A percentile compares a stretch with the other conserved stretches of the same genome.
phyloP scores from a whole-genome alignment of 192 early-diverging fungal genomes.

The Oehlia diaphana region DNA sequence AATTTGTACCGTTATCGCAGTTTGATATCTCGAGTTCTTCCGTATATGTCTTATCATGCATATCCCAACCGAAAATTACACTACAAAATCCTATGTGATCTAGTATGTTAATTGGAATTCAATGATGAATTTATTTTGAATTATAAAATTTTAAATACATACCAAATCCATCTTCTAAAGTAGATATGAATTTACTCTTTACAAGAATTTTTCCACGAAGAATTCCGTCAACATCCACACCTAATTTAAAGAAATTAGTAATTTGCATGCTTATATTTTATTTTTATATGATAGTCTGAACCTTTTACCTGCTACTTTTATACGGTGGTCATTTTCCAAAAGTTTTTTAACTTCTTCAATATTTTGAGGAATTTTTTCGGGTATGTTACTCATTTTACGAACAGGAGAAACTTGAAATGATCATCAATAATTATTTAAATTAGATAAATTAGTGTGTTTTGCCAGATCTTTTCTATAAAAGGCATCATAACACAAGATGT shows the following conservation, averaged over 20 bases:
- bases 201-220: constrained; percentile 71
- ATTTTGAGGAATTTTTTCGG: background rate
- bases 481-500: too few relatives aligned
- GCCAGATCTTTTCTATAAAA: too few relatives aligned
- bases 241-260: background rate
- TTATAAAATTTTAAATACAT: constrained; percentile 20
- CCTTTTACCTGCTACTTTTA: constrained; percentile 57
- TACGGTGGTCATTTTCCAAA: constrained; percentile 45
- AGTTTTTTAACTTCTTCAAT: constrained; percentile 32
- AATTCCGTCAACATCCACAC: constrained; percentile 71
- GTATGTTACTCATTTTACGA: background rate
- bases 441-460: too few relatives aligned
- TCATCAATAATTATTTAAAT: too few relatives aligned
- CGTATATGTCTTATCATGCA: constrained; percentile 69
- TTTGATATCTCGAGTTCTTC: constrained; percentile 43
- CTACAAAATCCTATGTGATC: constrained; percentile 65
- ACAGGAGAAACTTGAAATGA: background rate
- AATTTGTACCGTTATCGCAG: constrained; percentile 37
- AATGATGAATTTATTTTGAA: background rate
- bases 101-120: background rate
- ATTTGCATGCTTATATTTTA: background rate
- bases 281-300: background rate
- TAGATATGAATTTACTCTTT: constrained; percentile 65
- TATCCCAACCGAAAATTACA: constrained; percentile 81
- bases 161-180: constrained; percentile 70